Evolutionary conservation across 163 green algal genomes (phyloP).

Genomic region (Trebouxiophyceae sp.): DNA sequence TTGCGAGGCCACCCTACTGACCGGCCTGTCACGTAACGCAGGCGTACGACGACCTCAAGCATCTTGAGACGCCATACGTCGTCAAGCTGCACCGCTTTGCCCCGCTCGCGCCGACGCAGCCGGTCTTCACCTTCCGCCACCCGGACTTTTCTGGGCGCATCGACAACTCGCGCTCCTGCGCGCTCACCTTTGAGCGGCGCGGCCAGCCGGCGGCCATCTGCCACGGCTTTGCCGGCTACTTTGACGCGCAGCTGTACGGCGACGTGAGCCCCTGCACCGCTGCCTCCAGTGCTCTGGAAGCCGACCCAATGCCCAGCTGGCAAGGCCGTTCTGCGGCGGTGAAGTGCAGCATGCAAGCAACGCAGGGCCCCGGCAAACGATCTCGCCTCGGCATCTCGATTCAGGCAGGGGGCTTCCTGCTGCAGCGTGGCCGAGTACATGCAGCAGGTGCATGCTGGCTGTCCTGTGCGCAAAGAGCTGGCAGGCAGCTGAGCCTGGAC

Average conservation of each 20-base stretch:
- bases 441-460: too few relatives aligned
- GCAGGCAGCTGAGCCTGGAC: too few relatives aligned
- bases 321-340: too few relatives aligned
- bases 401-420: too few relatives aligned
- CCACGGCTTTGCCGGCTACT: constrained; percentile 95
- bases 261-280: constrained; percentile 42
- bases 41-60: constrained; percentile 77
- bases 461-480: too few relatives aligned
- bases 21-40: too few relatives aligned
- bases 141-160: constrained; percentile 47
- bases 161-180: constrained; percentile 44
- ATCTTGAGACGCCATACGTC: constrained; percentile 95
- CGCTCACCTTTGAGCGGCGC: constrained; percentile 37
- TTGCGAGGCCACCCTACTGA: not conserved
- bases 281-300: too few relatives aligned
- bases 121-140: constrained; percentile 88
- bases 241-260: constrained; percentile 84
- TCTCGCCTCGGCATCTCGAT: too few relatives aligned
- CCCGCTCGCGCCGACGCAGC: constrained; percentile 38
- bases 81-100: constrained; percentile 81
- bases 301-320: too few relatives aligned
- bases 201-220: constrained; percentile 35
- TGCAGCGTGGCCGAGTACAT: too few relatives aligned
- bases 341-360: too few relatives aligned
- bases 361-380: too few relatives aligned